phyloP scores from a whole-genome alignment of 2,329 filamentous ascomycete genomes.

The Chrysosporium keratinophilum region DNA sequence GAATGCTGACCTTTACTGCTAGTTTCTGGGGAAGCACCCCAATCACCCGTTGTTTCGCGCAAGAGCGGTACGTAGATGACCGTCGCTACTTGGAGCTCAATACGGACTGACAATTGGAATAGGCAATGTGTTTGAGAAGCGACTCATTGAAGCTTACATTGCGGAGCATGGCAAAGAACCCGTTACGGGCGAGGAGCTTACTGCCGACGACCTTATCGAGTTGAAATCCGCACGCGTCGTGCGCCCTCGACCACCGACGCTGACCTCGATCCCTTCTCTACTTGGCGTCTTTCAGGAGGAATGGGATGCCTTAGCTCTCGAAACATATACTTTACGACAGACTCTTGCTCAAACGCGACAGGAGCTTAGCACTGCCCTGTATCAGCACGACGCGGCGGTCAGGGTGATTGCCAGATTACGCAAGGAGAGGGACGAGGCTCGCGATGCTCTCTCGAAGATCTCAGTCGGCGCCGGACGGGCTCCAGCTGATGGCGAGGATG shows the following conservation, averaged over 20 bases:
- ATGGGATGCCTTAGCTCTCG: conserved; percentile 88
- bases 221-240: conserved; percentile 76
- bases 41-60: conserved; percentile 86
- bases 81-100: conserved; percentile 14
- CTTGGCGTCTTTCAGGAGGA: conserved; percentile 95
- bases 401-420: conserved; percentile 84
- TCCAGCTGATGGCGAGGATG: conserved; percentile 53
- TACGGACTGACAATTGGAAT: conserved; percentile 24
- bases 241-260: conserved; percentile 77
- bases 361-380: conserved; percentile 85
- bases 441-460: conserved; percentile 77
- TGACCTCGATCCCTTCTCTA: conserved; percentile 91
- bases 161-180: conserved; percentile 88
- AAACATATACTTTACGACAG: conserved; percentile 83
- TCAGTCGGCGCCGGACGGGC: conserved; percentile 53
- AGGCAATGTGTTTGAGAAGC: conserved; percentile 90
- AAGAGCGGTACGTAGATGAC: conserved; percentile 63
- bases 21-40: conserved; percentile 95
- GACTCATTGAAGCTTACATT: conserved; percentile 90
- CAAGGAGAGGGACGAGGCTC: conserved; percentile 85
- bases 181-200: conserved; percentile 73
- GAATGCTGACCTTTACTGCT: conserved; percentile 12
- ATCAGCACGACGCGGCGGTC: conserved; percentile 95
- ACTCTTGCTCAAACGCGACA: conserved; percentile 82
- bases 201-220: conserved; percentile 73